phyloP scores from a whole-genome alignment of 2,329 filamentous ascomycete genomes.

The Aspergillus oerlinghausenensis region DNA sequence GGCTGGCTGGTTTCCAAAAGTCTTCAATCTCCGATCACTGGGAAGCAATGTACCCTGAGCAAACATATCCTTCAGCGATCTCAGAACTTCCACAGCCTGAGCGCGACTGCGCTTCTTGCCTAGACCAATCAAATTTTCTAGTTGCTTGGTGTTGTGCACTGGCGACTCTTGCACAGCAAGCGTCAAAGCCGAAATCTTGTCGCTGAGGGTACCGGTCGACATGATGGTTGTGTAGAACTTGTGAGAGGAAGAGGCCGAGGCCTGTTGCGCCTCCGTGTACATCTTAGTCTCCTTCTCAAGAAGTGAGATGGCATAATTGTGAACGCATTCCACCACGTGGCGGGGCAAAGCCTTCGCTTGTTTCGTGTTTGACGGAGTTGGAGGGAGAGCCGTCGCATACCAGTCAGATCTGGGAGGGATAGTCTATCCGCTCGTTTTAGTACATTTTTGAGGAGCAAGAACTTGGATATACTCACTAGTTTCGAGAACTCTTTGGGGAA shows the following conservation, averaged over 20 bases:
- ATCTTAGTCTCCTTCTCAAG: constrained; percentile 71
- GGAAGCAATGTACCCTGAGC: constrained; percentile 84
- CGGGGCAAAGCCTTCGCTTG: constrained; percentile 46
- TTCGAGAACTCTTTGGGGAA: constrained; percentile 35
- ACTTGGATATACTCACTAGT: constrained; percentile 23
- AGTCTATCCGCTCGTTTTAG: constrained; percentile 36
- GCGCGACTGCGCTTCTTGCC: constrained; percentile 92
- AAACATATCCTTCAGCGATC: constrained; percentile 88
- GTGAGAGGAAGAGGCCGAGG: constrained; percentile 78
- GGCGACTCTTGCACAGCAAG: constrained; percentile 94
- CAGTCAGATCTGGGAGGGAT: constrained; percentile 63
- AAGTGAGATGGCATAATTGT: constrained; percentile 65
- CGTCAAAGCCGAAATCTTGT: constrained; percentile 93
- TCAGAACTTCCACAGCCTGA: constrained; percentile 87
- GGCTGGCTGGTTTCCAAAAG: constrained; percentile 74
- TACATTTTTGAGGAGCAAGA: neutral
- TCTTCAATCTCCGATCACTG: constrained; percentile 70
- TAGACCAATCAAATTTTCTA: constrained; percentile 75
- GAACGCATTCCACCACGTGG: constrained; percentile 53
- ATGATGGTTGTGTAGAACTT: constrained; percentile 98
- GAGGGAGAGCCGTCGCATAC: constrained; percentile 57
- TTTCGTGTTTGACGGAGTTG: constrained; percentile 45
- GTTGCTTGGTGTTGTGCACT: constrained; percentile 82
- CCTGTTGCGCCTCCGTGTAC: constrained; percentile 67
- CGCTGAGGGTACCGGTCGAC: constrained; percentile 89